These are phyloP conservation scores for Pseudognaphalium luteoalbum DNA, from an alignment of 129 eudicot species.

Conservation along the genomic window DNA sequence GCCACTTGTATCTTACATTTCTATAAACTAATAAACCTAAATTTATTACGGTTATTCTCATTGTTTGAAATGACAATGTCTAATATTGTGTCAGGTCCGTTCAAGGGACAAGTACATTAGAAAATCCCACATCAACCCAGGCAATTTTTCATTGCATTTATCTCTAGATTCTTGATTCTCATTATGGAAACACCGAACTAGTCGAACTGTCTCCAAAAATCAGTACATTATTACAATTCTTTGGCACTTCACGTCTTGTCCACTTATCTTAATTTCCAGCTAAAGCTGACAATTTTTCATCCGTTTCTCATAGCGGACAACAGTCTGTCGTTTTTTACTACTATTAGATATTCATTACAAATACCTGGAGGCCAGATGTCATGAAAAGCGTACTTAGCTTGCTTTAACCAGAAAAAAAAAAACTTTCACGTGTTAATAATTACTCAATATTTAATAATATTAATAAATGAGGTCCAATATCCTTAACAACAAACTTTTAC, in stretches of 20 bases:
- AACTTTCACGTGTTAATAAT: not conserved
- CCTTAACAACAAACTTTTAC: too few species aligned
- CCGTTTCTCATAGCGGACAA: not conserved
- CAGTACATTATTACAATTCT: not conserved
- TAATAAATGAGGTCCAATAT: not conserved
- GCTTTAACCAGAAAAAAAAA: not conserved
- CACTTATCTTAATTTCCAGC: not conserved
- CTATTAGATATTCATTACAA: not conserved
- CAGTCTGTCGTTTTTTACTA: not conserved
- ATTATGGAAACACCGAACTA: not conserved
- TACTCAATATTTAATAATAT: too few species aligned
- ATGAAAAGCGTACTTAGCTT: too few species aligned
- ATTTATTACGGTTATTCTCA: not conserved
- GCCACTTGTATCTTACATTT: slow-evolving; percentile 8
- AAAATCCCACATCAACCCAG: slow-evolving; percentile 51
- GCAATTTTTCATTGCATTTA: slow-evolving; percentile 30
- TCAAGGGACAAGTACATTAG: slow-evolving; percentile 48
- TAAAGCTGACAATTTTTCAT: not conserved
- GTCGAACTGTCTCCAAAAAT: not conserved
- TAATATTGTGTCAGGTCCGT: slow-evolving; percentile 44
- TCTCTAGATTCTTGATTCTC: not conserved
- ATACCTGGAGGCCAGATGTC: not conserved
- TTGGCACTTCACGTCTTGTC: not conserved
- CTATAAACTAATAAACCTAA: not conserved
- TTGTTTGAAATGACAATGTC: not conserved